Evolutionary conservation across 768 basidiomycete species (phyloP).

Genomic region (Russula emetica): DNA sequence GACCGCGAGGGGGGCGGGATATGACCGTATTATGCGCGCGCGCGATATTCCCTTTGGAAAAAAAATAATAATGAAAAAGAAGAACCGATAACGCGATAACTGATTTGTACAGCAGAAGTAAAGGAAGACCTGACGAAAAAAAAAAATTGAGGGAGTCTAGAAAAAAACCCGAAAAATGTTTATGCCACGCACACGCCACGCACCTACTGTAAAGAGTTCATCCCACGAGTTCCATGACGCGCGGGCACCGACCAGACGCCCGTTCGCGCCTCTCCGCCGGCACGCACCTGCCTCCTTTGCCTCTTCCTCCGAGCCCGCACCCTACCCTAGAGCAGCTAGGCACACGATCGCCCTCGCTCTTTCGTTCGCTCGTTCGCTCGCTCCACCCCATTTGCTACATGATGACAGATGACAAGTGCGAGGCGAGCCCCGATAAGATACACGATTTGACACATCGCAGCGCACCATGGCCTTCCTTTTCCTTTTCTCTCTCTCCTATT

Average conservation of each 20-base stretch:
- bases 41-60: not conserved
- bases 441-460: not conserved
- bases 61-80: not conserved
- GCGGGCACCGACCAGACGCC: too few relatives aligned
- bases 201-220: not conserved
- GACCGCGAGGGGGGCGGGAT: not conserved
- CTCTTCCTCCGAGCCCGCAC: conserved; percentile 2
- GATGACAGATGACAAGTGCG: too few relatives aligned
- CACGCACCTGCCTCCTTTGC: conserved; percentile 18
- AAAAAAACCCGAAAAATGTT: not conserved
- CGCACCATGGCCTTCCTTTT: too few relatives aligned
- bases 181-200: not conserved
- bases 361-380: not conserved
- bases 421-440: not conserved
- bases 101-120: not conserved
- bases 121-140: not conserved
- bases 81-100: not conserved
- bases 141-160: not conserved
- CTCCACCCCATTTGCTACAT: too few relatives aligned
- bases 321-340: not conserved
- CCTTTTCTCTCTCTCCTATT: too few relatives aligned
- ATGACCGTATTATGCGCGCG: not conserved
- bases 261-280: conserved; percentile 4
- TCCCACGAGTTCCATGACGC: too few relatives aligned
- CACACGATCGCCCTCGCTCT: not conserved